Conservation (phyloP, 1,139 yeast species). For the Geotrichum phurueaensis region DNA sequence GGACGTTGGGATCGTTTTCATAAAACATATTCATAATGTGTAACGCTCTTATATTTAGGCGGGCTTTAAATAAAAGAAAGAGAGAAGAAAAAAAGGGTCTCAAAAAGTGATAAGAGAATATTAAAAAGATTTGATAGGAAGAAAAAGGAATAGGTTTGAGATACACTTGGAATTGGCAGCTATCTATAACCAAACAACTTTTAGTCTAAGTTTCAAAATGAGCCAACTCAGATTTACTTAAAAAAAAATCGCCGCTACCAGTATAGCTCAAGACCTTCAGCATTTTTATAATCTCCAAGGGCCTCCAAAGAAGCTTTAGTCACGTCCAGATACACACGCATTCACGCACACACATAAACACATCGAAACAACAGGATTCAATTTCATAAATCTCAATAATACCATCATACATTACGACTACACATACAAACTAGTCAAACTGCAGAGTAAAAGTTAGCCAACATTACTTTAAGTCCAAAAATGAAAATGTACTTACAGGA, state of each 20-base stretch:
- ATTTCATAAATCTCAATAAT: neutral
- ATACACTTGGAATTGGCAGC: neutral
- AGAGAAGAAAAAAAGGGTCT: neutral
- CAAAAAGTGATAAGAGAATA: neutral
- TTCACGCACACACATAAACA: neutral
- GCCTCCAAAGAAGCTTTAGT: neutral
- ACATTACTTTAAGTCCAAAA: neutral
- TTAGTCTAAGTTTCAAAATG: neutral
- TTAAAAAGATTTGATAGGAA: neutral
- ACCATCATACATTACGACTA: neutral
- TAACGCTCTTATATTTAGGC: neutral
- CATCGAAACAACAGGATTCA: neutral
- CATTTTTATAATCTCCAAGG: neutral
- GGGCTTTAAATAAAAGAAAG: neutral
- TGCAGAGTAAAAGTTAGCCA: conserved; percentile 1
- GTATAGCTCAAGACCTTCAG: neutral
- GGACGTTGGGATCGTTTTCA: neutral
- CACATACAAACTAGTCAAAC: conserved; percentile 9
- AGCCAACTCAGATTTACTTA: neutral
- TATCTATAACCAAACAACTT: neutral
- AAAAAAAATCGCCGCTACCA: too few species aligned
- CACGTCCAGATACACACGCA: neutral
- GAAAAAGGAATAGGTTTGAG: neutral
- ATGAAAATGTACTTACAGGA: conserved; percentile 19
- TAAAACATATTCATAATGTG: neutral